A percentile compares a stretch with the other conserved stretches of the same genome.
Conservation (phyloP, 2,329 filamentous ascomycete genomes). For the Cytospora piceicola region DNA sequence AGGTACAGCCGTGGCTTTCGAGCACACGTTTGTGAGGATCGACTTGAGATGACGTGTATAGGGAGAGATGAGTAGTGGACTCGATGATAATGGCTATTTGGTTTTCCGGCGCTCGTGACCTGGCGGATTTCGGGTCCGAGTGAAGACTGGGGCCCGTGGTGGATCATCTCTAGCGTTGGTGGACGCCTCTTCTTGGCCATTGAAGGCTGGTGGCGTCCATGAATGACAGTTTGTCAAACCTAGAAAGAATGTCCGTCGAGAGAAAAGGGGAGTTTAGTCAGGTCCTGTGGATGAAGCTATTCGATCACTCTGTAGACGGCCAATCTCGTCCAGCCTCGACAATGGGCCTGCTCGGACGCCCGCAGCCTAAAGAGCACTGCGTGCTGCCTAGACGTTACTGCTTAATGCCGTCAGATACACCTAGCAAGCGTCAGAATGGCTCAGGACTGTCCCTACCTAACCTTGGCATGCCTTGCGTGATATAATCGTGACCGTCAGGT, state of each 20-base stretch:
- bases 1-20: neutral
- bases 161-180: neutral
- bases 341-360: neutral
- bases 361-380: neutral
- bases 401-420: neutral
- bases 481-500: neutral
- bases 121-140: constrained; percentile 2
- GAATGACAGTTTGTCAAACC: neutral
- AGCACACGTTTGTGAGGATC: neutral
- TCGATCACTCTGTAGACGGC: neutral
- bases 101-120: neutral
- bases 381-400: neutral
- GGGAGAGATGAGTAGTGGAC: constrained; percentile 3
- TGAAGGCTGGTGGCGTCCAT: neutral
- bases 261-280: neutral
- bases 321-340: neutral
- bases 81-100: neutral
- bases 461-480: neutral
- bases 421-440: neutral
- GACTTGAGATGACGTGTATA: neutral
- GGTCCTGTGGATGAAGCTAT: neutral
- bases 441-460: neutral
- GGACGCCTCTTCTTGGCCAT: neutral
- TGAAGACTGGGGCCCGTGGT: neutral
- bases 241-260: neutral